Evolutionary conservation across 2,329 filamentous ascomycete species (phyloP).

Genomic region (Talaromyces atroroseus): DNA sequence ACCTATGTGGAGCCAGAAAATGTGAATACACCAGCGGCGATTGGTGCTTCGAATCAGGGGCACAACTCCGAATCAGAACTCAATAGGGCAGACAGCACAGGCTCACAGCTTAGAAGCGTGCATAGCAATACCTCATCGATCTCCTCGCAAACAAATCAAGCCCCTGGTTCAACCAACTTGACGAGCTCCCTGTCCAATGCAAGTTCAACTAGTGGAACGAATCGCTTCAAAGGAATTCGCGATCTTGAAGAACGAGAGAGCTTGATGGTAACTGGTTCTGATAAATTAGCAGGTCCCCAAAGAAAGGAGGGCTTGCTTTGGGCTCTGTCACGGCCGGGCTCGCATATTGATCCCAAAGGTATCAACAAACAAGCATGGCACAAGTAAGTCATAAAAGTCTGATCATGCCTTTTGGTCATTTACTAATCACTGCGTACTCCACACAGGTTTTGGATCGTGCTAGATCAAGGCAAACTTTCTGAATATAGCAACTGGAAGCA

Average conservation of each 20-base stretch:
- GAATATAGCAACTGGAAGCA: conserved; percentile 99
- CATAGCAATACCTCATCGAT: conserved; percentile 43
- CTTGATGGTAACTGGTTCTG: conserved; percentile 45
- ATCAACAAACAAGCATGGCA: conserved; percentile 98
- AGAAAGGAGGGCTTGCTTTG: conserved; percentile 92
- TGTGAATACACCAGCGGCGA: conserved; percentile 37
- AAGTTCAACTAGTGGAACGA: conserved; percentile 29
- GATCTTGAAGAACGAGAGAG: conserved; percentile 81
- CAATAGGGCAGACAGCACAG: conserved; percentile 66
- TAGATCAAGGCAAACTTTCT: conserved; percentile 92
- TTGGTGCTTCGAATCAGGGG: conserved; percentile 42
- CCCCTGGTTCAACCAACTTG: conserved; percentile 20
- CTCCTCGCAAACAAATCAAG: conserved; percentile 34
- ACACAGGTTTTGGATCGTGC: conserved; percentile 88
- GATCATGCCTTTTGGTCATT: not conserved
- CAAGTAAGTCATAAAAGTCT: conserved; percentile 60
- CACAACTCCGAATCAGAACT: conserved; percentile 63
- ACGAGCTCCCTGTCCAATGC: conserved; percentile 17
- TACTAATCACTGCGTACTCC: not conserved
- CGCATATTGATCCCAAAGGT: conserved; percentile 89
- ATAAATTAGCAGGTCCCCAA: conserved; percentile 58
- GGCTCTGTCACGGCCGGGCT: conserved; percentile 87
- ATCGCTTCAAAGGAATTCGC: conserved; percentile 81
- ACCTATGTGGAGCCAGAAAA: conserved; percentile 66
- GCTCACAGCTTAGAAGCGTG: conserved; percentile 58